A percentile compares a stretch with the other conserved stretches of the same genome.
Conservation (phyloP, 2,329 filamentous ascomycete genomes). For the Ophiostoma perfectum region DNA sequence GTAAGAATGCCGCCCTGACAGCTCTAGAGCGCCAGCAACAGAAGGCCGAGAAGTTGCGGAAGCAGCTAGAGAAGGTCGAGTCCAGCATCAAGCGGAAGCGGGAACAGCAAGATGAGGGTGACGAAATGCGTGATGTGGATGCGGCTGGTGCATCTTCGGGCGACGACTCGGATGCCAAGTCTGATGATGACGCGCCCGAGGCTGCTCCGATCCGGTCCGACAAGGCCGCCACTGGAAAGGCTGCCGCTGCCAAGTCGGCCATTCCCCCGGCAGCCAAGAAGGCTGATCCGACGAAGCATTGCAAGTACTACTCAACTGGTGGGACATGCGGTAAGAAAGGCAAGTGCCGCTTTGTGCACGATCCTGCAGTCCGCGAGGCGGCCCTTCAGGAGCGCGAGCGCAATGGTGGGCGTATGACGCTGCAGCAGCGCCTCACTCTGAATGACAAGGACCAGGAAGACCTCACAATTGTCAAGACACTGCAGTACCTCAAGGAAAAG, state of each 20-base stretch:
- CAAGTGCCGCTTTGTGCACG: slow-evolving; percentile 69
- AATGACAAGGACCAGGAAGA: slow-evolving; percentile 67
- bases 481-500: slow-evolving; percentile 59
- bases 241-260: slow-evolving; percentile 18
- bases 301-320: slow-evolving; percentile 66
- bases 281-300: slow-evolving; percentile 59
- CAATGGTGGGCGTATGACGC: slow-evolving; percentile 60
- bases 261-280: slow-evolving; percentile 46
- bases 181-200: slow-evolving; percentile 53
- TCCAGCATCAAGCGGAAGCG: slow-evolving; percentile 64
- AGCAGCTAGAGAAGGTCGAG: slow-evolving; percentile 64
- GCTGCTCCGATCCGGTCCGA: slow-evolving; percentile 47
- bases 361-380: slow-evolving; percentile 57
- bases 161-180: slow-evolving; percentile 42
- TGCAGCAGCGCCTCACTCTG: slow-evolving; percentile 59
- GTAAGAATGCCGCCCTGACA: slow-evolving; percentile 30
- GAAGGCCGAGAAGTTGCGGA: slow-evolving; percentile 57
- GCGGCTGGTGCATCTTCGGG: slow-evolving; percentile 30
- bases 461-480: slow-evolving; percentile 58
- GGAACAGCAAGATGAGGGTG: slow-evolving; percentile 61
- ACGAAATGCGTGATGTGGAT: slow-evolving; percentile 53
- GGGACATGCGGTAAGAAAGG: slow-evolving; percentile 66
- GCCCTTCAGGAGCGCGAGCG: slow-evolving; percentile 58
- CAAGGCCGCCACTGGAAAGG: slow-evolving; percentile 2
- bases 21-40: slow-evolving; percentile 51